Evolutionary conservation across 306 rosid species (phyloP).

Genomic region (Boehmeria nivea): DNA sequence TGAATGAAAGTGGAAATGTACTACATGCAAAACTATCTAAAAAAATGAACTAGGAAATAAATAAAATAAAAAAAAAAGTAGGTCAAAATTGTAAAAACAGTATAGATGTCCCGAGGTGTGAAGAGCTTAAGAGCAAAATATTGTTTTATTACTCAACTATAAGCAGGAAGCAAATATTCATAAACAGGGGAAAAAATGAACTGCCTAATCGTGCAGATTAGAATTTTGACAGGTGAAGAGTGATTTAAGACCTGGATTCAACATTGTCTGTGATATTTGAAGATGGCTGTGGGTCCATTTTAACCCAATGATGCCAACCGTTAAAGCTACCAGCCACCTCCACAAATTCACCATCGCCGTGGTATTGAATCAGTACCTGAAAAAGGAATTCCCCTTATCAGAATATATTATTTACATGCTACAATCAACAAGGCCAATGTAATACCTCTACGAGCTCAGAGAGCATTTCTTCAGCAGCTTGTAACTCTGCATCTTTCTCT

Average conservation of each 20-base stretch:
- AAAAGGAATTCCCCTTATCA: conserved; percentile 24
- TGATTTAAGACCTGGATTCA: conserved; percentile 49
- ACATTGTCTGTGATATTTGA: conserved; percentile 30
- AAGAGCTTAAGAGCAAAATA: too few species aligned
- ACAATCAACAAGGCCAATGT: conserved; percentile 23
- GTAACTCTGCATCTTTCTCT: conserved; percentile 71
- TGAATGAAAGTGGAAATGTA: not conserved
- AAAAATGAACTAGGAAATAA: too few species aligned
- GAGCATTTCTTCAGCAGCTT: conserved; percentile 73
- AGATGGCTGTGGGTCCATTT: conserved; percentile 62
- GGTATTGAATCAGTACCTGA: conserved; percentile 65
- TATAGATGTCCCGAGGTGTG: too few species aligned
- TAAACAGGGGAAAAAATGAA: too few species aligned
- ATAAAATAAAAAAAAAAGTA: too few species aligned
- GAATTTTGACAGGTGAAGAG: not conserved
- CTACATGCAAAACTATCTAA: not conserved
- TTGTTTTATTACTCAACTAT: too few species aligned
- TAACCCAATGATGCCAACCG: conserved; percentile 82
- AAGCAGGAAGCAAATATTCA: too few species aligned
- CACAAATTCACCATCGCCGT: conserved; percentile 65
- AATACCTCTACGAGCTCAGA: conserved; percentile 78
- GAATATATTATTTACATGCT: conserved; percentile 10
- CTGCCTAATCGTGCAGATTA: not conserved
- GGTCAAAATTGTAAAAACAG: too few species aligned
- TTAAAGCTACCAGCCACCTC: conserved; percentile 95